Conservation (phyloP, 306 rosid genomes). For the Rubus idaeus region DNA sequence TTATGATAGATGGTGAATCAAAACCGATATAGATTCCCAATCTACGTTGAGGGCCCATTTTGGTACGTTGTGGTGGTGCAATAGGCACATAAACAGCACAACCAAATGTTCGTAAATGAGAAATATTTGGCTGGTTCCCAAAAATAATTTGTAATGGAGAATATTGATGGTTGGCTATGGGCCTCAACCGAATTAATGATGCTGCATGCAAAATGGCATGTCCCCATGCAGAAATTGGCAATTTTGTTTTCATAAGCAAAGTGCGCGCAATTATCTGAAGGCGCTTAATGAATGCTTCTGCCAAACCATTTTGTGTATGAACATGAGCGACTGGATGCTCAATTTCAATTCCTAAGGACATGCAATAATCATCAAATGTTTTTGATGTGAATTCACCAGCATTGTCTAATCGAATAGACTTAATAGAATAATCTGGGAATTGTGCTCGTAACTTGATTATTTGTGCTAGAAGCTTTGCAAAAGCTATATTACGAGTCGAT, state of each 20-base stretch:
- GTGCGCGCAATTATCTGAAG: background rate
- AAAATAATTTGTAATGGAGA: background rate
- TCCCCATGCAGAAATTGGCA: background rate
- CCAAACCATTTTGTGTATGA: background rate
- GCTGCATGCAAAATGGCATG: background rate
- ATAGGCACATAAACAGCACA: slow-evolving; percentile 3
- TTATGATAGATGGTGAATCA: background rate
- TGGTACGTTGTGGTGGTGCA: slow-evolving; percentile 5
- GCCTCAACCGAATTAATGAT: background rate
- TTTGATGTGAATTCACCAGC: slow-evolving; percentile 11
- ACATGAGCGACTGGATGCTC: slow-evolving; percentile 5
- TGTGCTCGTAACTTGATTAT: background rate
- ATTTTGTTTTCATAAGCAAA: background rate
- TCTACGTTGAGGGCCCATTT: background rate
- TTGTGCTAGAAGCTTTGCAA: background rate
- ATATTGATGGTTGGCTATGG: background rate
- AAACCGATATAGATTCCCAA: background rate
- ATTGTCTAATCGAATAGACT: slow-evolving; percentile 7
- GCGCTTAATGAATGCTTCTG: background rate
- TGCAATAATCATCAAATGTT: slow-evolving; percentile 4
- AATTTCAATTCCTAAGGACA: background rate
- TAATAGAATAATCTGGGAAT: background rate
- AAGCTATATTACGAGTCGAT: background rate
- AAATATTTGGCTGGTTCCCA: background rate
- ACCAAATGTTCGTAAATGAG: background rate